Base-by-base conservation (phyloP, 148 eudicot species). In the Dysphania ambrosioides region DNA sequence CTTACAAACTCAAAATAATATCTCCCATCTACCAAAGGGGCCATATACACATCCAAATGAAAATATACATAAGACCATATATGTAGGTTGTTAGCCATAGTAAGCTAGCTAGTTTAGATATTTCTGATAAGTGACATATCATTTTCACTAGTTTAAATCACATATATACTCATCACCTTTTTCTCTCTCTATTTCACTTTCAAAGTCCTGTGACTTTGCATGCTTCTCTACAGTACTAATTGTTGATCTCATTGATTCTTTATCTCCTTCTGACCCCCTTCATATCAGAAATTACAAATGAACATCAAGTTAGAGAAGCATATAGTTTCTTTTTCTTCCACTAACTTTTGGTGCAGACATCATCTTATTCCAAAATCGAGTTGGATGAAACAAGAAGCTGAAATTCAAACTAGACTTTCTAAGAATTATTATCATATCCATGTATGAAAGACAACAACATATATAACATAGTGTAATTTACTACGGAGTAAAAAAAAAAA, bases 61-160 rank as follows among this genome's bases (percentile, higher is more conserved):
- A 19, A 49, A 19, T 16, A 41, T 21, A 38, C 24, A 23, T 60
- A 27, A 73, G n/a, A 32, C 7, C 26, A 12, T n/a, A 53, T 73
- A 29, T 19, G 38, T 29, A 47, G 18, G 8, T 59, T 59, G 0
- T 16, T 59, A 26, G 32, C 63, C 31, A n/a, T n/a, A n/a, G n/a
- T n/a, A n/a, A 40, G 31, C 12, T 66, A 65, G 19, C 47, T 38
- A 38, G 23, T 40, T 73, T 26, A 69, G 67, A 69, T 70, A 59
- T 77, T 70, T 77, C 2, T 44, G 26, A 21, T 15, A 31, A 69
- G 23, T n/a, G n/a, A 76, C 59, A 49, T 16, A 34, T 77, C 75
- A 63, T 64, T 77, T 77, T 77, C 75, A 71, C 34, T 15, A 61
- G 79, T 47, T 77, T 61, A 34, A 77, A 77, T 61, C 70, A 59